Conservation (phyloP, 176 grass and related monocot species). For the Aegilops bicornis region DNA sequence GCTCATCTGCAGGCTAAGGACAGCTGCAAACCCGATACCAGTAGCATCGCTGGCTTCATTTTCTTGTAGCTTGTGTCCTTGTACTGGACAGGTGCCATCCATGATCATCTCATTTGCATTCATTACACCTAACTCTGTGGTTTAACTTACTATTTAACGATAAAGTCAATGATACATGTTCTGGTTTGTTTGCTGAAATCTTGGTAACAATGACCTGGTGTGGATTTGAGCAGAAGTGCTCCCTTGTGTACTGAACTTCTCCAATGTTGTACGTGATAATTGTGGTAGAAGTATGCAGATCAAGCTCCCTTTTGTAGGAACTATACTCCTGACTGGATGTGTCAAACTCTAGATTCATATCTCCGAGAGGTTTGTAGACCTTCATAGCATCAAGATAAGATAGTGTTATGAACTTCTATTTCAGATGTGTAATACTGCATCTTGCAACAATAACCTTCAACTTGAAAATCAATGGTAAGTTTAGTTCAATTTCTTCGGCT, state of each 20-base stretch:
- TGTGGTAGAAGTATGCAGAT: constrained; percentile 55
- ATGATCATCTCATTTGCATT: constrained; percentile 55
- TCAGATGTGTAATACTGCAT: neutral
- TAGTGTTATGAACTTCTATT: constrained; percentile 15
- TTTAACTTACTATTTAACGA: constrained; percentile 55
- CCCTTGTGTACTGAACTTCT: constrained; percentile 57
- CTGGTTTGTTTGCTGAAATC: constrained; percentile 58
- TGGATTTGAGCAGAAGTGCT: constrained; percentile 73
- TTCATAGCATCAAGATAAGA: constrained; percentile 27
- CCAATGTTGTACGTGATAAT: constrained; percentile 48
- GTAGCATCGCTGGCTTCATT: constrained; percentile 7
- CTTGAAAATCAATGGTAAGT: neutral
- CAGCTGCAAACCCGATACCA: constrained; percentile 68
- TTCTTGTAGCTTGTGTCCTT: constrained; percentile 9
- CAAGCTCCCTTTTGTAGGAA: constrained; percentile 73
- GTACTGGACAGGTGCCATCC: constrained; percentile 57
- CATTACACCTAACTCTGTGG: constrained; percentile 30
- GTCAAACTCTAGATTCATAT: constrained; percentile 62
- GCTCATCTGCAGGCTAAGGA: constrained; percentile 47
- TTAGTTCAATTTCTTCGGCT: neutral
- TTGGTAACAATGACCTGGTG: constrained; percentile 62
- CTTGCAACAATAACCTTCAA: neutral
- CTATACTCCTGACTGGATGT: constrained; percentile 16
- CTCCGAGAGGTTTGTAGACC: constrained; percentile 81
- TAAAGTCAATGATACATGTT: constrained; percentile 49